A percentile compares a stretch with the other conserved stretches of the same genome.
phyloP scores from a whole-genome alignment of 192 early-diverging fungal species.

The Helicostylum pulchrum region DNA sequence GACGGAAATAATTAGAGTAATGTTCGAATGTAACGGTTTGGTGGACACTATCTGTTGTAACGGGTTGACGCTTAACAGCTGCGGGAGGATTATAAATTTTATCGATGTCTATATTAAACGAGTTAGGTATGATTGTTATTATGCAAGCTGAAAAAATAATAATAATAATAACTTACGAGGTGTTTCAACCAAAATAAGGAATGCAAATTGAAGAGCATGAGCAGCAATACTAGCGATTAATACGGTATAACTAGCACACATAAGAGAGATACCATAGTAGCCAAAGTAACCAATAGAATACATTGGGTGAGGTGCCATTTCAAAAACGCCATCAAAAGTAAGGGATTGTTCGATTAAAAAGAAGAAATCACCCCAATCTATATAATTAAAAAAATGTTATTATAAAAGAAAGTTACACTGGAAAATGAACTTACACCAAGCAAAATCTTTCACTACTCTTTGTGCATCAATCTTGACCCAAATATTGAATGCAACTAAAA shows the following conservation, averaged over 20 bases:
- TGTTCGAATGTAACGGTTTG: slow-evolving; percentile 36
- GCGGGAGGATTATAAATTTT: slow-evolving; percentile 58
- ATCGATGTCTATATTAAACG: slow-evolving; percentile 49
- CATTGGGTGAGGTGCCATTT: slow-evolving; percentile 98
- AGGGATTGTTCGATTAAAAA: slow-evolving; percentile 89
- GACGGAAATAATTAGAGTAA: slow-evolving; percentile 72
- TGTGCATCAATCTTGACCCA: slow-evolving; percentile 97
- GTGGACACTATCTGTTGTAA: slow-evolving; percentile 13
- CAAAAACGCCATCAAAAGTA: slow-evolving; percentile 92
- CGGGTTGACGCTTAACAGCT: slow-evolving; percentile 24
- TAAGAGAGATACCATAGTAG: slow-evolving; percentile 92
- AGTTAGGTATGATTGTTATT: background rate
- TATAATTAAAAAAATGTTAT: slow-evolving; percentile 3
- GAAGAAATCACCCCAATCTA: slow-evolving; percentile 99
- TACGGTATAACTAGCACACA: slow-evolving; percentile 88
- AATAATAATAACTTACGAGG: slow-evolving; percentile 58
- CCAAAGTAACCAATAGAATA: slow-evolving; percentile 97
- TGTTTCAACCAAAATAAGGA: slow-evolving; percentile 89
- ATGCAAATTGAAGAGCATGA: slow-evolving; percentile 85
- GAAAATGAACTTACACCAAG: slow-evolving; percentile 77
- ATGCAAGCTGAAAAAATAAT: background rate
- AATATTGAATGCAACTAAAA: slow-evolving; percentile 86
- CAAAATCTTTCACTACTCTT: slow-evolving; percentile 94
- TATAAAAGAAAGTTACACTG: background rate
- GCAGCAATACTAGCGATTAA: slow-evolving; percentile 86